Percentiles rank a stretch among this genome's conserved stretches.
phyloP scores from a whole-genome alignment of 2,329 filamentous ascomycete species.

The Alternaria infectoria region DNA sequence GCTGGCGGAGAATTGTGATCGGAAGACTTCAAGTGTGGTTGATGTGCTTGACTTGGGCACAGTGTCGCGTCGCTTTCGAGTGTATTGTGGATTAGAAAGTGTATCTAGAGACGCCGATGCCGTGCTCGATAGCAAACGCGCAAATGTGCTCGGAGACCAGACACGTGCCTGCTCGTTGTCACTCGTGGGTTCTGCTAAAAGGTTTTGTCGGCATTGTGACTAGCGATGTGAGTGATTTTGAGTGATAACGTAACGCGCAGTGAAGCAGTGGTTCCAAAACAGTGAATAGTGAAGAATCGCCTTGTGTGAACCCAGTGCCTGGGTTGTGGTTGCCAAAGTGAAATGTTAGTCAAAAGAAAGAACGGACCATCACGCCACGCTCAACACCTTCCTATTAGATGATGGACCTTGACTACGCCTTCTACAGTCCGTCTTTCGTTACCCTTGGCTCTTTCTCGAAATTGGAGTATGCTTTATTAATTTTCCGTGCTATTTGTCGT shows the following conservation, averaged over 20 bases:
- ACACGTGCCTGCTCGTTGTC: background rate
- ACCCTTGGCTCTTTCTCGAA: background rate
- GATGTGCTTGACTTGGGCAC: background rate
- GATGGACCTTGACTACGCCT: background rate
- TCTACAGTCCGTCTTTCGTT: background rate
- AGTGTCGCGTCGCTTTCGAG: background rate
- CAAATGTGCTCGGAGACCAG: background rate
- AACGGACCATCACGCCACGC: background rate
- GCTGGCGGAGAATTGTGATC: background rate
- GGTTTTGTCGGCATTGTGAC: background rate
- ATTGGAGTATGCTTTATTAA: background rate
- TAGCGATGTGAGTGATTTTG: background rate
- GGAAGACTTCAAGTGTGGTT: background rate
- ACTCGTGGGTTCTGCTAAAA: background rate
- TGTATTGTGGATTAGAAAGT: background rate
- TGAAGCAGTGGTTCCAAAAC: background rate
- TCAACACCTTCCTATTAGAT: background rate
- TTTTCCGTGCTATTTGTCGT: background rate
- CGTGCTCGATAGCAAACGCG: background rate
- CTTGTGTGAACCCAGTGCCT: background rate
- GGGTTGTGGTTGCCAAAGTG: background rate
- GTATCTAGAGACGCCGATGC: background rate
- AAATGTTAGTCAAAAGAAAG: background rate
- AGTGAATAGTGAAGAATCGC: background rate
- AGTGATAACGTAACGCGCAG: background rate